Evolutionary conservation across 805 yeast genomes (phyloP).

Genomic region (Yamadazyma laniorum): DNA sequence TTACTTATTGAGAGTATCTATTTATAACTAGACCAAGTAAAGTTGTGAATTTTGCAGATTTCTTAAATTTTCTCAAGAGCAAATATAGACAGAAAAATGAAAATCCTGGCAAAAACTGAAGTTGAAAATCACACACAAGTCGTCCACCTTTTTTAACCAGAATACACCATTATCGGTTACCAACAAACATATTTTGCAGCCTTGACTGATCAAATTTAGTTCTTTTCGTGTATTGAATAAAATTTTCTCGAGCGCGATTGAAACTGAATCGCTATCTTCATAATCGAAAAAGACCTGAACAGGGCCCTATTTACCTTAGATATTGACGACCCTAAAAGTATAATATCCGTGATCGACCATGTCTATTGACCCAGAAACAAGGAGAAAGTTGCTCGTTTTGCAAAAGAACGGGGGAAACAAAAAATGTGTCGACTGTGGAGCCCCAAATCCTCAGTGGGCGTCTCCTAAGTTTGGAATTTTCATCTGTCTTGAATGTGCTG

Average conservation of each 20-base stretch:
- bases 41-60: no score
- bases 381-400: slow-evolving; percentile 69
- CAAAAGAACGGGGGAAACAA: slow-evolving; percentile 76
- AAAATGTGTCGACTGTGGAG: slow-evolving; percentile 89
- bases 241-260: slow-evolving; percentile 5
- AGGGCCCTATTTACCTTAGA: neutral
- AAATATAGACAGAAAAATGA: no score
- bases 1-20: no score
- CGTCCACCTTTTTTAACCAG: no score
- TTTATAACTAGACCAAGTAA: no score
- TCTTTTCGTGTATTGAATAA: neutral
- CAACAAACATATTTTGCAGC: no score
- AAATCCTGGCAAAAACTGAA: no score
- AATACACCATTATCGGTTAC: no score
- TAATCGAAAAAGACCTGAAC: neutral
- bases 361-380: slow-evolving; percentile 93
- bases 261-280: neutral
- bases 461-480: slow-evolving; percentile 97
- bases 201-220: no score
- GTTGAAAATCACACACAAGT: no score
- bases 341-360: slow-evolving; percentile 19
- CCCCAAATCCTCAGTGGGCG: slow-evolving; percentile 99
- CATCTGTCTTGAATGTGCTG: slow-evolving; percentile 97
- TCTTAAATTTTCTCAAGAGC: no score
- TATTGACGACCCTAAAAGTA: no score